Base-by-base conservation (phyloP, 257 asterid species). In the Solanum peruvianum region DNA sequence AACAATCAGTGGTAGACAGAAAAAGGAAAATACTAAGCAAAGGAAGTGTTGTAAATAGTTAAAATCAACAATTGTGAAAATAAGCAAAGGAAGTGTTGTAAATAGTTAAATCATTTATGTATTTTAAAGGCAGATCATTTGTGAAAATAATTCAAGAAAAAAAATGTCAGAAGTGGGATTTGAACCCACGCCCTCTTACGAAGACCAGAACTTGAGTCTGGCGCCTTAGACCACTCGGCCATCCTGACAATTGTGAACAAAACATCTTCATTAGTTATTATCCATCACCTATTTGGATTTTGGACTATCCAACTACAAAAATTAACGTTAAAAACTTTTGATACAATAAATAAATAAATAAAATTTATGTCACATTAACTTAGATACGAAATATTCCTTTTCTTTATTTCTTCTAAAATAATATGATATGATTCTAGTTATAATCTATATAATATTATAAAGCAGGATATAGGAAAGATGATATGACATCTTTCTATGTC, bases 211-310 rank as follows among this genome's bases (percentile, higher is more conserved):
- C 97, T 95, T 93, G 96, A 95, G 98, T 94, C 95, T 93, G 96
- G 95, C 97, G 95, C 98, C 96, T 95, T 95, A 92, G 97, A 94
- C 97, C 98, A 93, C 97, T 94, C 95, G 95, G 95, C 96, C 98
- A 95, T 93, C 98, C 97, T 93, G 95, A 94, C 96, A 58, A 58
- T 20, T 20, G 25, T 58, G 2, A 2, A 8, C 5, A 20, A 3
- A 20, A 8, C 0, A 3, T 3, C 11, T 58, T 20, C 4, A 58
- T 58, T 58, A 2, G 0, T 1, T 7, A 7, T 56, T 7, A 58
- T 20, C 20, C 20, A 52, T 3, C 60, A 16, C 1, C 62, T 20
- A 1, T 20, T 58, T 58, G 66, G 5, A 58, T 58, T 58, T 58
- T 58, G 12, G 66, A 58, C 25, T 20, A 58, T 56, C 25, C 66